Base-by-base conservation (phyloP, 805 yeast genomes). In the Nakazawaea pomicola region DNA sequence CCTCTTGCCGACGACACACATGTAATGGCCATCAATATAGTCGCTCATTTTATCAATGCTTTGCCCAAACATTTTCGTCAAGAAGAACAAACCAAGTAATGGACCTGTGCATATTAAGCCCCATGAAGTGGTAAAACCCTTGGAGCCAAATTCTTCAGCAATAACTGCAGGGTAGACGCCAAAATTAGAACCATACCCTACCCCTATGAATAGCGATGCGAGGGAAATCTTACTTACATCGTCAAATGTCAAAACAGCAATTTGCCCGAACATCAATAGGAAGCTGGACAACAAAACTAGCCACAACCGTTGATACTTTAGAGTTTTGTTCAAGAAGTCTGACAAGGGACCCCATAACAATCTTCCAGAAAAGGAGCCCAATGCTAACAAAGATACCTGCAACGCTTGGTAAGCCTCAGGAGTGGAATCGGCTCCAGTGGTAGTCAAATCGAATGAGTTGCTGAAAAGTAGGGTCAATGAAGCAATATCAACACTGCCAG, bases 161-260 rank as follows among this genome's bases (percentile, higher is more conserved):
- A 83, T 68, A 2, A 82, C 69, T 1, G 90, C 83, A 3, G 95
- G 95, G 55, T 79, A 80, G 0, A 82, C 74, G 0, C 91, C 91
- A 61, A 80, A 83, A 3, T 76, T 59, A 20, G 83, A 65, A 0
- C 95, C 95, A 60, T 81, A 84, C 16, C 85, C 72, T 24, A 68
- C 63, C 0, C 93, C 93, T 40, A 76, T 67, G 4, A 79, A 52
- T 3, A 70, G 60, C 0, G 89, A 80, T 2, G 81, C 60, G 2
- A 72, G 10, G 0, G 72, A 59, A 3, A 83, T 57, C 20, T 68
- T 60, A 3, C 61, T 60, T 15, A 72, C 51, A 33, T 67, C 71
- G 28, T 73, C 67, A 3, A 60, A 42, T 7, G 12, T 5, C 19
- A 37, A 29, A 3, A 24, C 31, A 3, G 36, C 24, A 4, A 37